Base-by-base conservation (phyloP, 2,329 filamentous ascomycete species). In the Cercospora sp. region DNA sequence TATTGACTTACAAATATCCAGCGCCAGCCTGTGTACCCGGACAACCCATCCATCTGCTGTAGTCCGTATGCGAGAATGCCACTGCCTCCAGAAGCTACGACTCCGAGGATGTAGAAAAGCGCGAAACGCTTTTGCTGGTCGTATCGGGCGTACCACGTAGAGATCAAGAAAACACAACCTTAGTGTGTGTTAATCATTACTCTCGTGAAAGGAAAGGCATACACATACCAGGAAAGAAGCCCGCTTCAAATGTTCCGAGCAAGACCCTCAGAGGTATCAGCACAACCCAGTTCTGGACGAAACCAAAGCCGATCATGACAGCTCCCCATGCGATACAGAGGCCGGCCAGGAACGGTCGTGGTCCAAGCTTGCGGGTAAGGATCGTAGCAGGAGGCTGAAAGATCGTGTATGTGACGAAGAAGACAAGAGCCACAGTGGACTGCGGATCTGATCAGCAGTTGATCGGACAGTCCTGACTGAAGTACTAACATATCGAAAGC, bases 231-330 rank as follows among this genome's bases (percentile, higher is more conserved):
- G 79, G 79, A 20, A 81, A 77, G 68, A 51, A 60, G n/a, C 90
- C 87, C 10, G 86, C 69, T 45, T 91, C 89, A 31, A 90, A 82
- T 2, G 88, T 67, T 64, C 89, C 89, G 10, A 90, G 81, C 5
- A 91, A 59, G 0, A 87, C 79, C 61, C 89, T 81, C 53, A 88
- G 77, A 0, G 79, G 87, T 0, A 85, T 80, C 53, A 90, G 76
- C 23, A 83, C 75, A 1, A 75, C 69, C 78, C 84, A 88, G 12
- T 80, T 79, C 26, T 83, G 77, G 58, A 84, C 81, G 64, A 90
- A 90, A 7, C 87, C 88, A 83, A 90, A 88, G 3, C 87, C 72
- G 23, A 89, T 84, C 84, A 89, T 88, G 64, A 84, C 80, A 1
- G 72, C 78, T 9, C 87, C 87, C 88, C 88, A 90, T 7, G 83